Evolutionary conservation across 306 rosid species (phyloP), one percentile per base, ranked within the genome.

Genomic region (Quercus robur): DNA sequence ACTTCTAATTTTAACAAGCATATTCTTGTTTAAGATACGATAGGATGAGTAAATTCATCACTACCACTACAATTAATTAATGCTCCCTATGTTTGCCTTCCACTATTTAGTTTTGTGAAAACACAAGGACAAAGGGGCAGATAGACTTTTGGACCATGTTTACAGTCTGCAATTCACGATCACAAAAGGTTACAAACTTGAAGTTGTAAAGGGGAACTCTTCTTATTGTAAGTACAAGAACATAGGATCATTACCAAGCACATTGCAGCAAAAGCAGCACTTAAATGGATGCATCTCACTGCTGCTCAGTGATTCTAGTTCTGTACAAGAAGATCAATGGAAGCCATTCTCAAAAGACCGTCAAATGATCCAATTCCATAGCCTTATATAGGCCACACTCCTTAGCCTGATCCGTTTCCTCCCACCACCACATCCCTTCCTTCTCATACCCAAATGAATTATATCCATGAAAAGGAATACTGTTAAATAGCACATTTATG

Each of bases 201-300:
- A 85, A 87, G 87, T 87, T 82, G 85, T 4, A 59, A 30, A 80
- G 90, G 88, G 88, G 87, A 87, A 87, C 90, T 87, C 87, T 84
- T 84, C 73, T 74, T 68, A 52, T 66, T 73, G 5, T 71, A 49
- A 73, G 76, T 41, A 71, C 77, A 56, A 77, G 74, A 72, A 66
- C 68, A 73, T 21, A 67, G 54, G 77, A 83, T 75, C 76, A 78
- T 76, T 64, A 11, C 56, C 72, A 76, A 73, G 71, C 75, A 73
- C 59, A 73, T 57, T 33, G 23, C 51, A 44, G 7, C 46, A 18
- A 73, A 54, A 51, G 59, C 75, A 81, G 70, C 69, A 25, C 56
- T 51, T 57, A 58, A 41, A 46, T 17, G 19, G 4, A 15, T 57
- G 55, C 30, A 74, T 41, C 5, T 51, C 15, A 51, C 72, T 12